phyloP scores from a whole-genome alignment of 352 stramenopile genomes.

The Elongisporangium anandrum region DNA sequence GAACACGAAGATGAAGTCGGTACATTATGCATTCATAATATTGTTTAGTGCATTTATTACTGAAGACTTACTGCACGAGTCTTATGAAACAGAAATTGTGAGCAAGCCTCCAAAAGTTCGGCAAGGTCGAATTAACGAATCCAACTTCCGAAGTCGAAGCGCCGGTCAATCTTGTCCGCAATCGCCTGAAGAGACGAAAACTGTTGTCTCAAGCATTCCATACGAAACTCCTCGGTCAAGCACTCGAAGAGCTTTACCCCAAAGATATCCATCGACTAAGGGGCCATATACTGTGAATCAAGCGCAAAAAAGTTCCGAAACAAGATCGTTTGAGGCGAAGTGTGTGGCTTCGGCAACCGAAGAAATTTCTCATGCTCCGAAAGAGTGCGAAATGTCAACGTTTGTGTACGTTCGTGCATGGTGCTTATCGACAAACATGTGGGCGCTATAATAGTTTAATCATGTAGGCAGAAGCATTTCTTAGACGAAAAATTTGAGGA shows the following conservation, averaged over 20 bases:
- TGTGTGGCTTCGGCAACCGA: neutral
- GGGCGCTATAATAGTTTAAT: neutral
- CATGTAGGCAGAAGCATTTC: constrained; percentile 33
- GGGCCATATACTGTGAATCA: neutral
- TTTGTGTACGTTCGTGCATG: neutral
- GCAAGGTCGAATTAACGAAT: neutral
- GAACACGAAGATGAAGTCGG: constrained; percentile 17
- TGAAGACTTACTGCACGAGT: neutral
- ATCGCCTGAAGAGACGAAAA: neutral
- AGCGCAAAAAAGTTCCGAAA: neutral
- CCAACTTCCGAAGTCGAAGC: neutral
- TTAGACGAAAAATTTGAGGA: constrained; percentile 44
- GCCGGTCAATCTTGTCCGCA: neutral
- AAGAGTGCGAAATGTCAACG: neutral
- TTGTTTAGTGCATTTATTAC: neutral
- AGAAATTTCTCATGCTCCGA: too few relatives aligned
- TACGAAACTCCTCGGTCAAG: neutral
- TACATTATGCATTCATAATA: neutral
- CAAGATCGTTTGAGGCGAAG: neutral
- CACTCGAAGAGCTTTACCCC: neutral
- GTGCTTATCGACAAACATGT: neutral
- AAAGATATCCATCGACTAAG: neutral
- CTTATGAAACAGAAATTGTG: neutral
- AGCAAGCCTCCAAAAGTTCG: neutral
- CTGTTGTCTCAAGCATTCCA: neutral